Evolutionary conservation across 176 grass and related monocot species (phyloP).

Genomic region (Thinopyrum elongatum): DNA sequence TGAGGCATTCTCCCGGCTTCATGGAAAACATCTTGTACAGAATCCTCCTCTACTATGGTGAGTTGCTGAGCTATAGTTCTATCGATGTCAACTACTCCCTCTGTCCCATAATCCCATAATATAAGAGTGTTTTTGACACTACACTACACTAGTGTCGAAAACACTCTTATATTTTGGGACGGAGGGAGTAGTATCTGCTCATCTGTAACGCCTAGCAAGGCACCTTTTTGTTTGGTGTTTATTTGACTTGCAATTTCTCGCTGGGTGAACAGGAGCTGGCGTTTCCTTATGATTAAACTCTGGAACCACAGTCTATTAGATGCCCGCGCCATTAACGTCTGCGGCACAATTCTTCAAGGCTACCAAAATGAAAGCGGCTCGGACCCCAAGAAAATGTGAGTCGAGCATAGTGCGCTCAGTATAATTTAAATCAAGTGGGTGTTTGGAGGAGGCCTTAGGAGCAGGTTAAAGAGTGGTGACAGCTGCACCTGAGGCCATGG

Average conservation of each 20-base stretch:
- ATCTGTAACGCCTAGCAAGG: neutral
- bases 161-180: too few relatives aligned
- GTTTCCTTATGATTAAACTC: conserved; percentile 92
- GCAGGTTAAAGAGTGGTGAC: neutral
- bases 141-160: too few relatives aligned
- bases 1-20: conserved; percentile 72
- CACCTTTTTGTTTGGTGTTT: neutral
- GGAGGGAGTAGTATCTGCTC: neutral
- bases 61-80: neutral
- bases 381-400: conserved; percentile 44
- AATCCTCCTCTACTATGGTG: conserved; percentile 75
- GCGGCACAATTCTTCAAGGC: conserved; percentile 69
- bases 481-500: neutral
- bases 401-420: neutral
- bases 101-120: too few relatives aligned
- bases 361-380: conserved; percentile 43
- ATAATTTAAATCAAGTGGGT: conserved; percentile 6
- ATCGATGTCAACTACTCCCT: neutral
- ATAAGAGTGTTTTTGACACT: too few relatives aligned
- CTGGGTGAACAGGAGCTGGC: conserved; percentile 68
- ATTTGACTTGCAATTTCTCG: conserved; percentile 9
- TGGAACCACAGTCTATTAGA: conserved; percentile 97
- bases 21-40: conserved; percentile 68
- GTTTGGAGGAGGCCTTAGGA: neutral
- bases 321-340: conserved; percentile 71